Percentiles rank a stretch among this genome's conserved stretches.
Conservation (phyloP, 768 basidiomycete species). For the Tulasnella sp. region DNA sequence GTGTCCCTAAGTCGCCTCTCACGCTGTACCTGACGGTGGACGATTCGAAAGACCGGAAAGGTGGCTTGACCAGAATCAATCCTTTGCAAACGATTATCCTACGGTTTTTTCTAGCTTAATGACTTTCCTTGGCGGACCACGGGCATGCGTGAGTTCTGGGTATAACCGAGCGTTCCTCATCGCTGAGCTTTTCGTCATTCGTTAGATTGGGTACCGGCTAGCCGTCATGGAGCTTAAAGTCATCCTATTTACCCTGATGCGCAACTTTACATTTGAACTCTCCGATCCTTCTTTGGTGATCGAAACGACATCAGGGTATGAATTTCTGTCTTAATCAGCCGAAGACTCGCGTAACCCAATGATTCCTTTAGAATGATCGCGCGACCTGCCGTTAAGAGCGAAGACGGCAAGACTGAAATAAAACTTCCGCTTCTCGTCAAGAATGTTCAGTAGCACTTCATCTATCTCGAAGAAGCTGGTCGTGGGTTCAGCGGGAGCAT, state of each 20-base stretch:
- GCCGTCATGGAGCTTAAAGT: slow-evolving; percentile 25
- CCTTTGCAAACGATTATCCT: slow-evolving; percentile 36
- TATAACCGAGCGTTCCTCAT: neutral
- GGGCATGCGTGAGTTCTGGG: slow-evolving; percentile 39
- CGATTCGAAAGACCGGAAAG: slow-evolving; percentile 46
- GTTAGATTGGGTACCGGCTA: slow-evolving; percentile 10
- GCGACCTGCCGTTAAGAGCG: neutral
- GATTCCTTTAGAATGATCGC: neutral
- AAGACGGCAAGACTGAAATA: neutral
- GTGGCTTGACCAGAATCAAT: slow-evolving; percentile 37
- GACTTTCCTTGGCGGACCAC: slow-evolving; percentile 53
- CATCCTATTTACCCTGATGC: slow-evolving; percentile 39
- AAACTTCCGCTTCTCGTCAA: neutral
- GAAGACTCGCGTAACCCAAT: neutral
- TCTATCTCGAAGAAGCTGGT: too few species aligned
- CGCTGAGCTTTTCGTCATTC: slow-evolving; percentile 33
- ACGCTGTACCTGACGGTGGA: too few species aligned
- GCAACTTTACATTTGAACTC: slow-evolving; percentile 41
- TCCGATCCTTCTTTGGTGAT: slow-evolving; percentile 39
- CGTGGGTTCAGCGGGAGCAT: too few species aligned
- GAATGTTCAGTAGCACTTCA: neutral
- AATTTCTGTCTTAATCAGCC: neutral
- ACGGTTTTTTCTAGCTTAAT: slow-evolving; percentile 50
- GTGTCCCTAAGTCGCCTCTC: neutral
- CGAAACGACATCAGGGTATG: slow-evolving; percentile 3